Conservation (phyloP, 2,329 filamentous ascomycete genomes). For the Calycina marina region DNA sequence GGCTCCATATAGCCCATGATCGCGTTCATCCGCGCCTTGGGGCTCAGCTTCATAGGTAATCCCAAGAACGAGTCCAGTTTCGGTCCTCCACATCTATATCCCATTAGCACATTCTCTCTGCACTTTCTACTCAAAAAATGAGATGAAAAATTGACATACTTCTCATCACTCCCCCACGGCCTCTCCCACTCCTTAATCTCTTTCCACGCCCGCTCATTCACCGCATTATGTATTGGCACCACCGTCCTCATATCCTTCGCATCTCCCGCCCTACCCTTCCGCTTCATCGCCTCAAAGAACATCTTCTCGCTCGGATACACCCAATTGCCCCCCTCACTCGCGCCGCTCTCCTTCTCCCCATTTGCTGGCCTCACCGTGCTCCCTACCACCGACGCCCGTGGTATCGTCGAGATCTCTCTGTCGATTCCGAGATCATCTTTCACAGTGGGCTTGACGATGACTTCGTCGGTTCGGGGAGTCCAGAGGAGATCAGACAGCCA, state of each 20-base stretch:
- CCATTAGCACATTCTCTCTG: constrained; percentile 1
- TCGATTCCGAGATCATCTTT: constrained; percentile 42
- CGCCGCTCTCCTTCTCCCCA: constrained; percentile 61
- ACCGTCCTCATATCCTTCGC: constrained; percentile 76
- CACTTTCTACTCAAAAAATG: no score
- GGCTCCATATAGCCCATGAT: constrained; percentile 78
- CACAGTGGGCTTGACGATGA: no score
- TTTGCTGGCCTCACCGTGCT: constrained; percentile 44
- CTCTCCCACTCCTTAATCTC: constrained; percentile 85
- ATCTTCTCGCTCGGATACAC: constrained; percentile 93
- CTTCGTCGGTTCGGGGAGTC: no score
- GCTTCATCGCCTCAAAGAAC: constrained; percentile 94
- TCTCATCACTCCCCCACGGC: constrained; percentile 42
- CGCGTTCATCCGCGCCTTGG: constrained; percentile 69
- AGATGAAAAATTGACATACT: no score
- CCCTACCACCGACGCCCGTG: constrained; percentile 37
- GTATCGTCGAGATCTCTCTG: constrained; percentile 69
- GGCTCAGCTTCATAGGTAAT: constrained; percentile 53
- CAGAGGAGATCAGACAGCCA: no score
- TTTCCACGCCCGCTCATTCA: constrained; percentile 91
- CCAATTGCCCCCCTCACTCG: constrained; percentile 69
- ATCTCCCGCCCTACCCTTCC: constrained; percentile 64
- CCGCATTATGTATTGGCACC: constrained; percentile 94
- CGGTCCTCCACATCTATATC: constrained; percentile 53
- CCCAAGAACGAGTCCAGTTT: constrained; percentile 75